These are phyloP conservation scores for Combretum micranthum DNA, from an alignment of 345 rosid species.

Conservation along the genomic window DNA sequence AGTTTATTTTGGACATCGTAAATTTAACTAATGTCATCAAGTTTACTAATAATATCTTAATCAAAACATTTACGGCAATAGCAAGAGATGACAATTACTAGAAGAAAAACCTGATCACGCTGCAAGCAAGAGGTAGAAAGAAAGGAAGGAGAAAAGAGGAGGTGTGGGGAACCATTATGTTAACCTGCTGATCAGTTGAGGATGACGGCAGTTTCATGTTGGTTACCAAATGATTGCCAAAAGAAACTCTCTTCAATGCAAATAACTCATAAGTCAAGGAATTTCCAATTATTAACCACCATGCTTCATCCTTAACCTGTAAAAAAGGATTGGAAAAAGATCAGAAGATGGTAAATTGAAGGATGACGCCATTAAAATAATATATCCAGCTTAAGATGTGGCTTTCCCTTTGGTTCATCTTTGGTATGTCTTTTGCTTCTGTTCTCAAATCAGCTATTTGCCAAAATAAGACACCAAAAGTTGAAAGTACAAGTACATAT, in stretches of 20 bases:
- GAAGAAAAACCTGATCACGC: background rate
- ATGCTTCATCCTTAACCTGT: conserved; percentile 92
- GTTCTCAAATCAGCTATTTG: too few relatives aligned
- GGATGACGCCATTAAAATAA: too few relatives aligned
- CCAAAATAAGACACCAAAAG: too few relatives aligned
- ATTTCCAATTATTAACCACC: conserved; percentile 94
- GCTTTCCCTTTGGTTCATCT: too few relatives aligned
- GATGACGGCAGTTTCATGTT: conserved; percentile 69
- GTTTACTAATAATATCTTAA: too few relatives aligned
- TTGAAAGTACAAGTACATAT: too few relatives aligned
- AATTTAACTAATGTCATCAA: too few relatives aligned
- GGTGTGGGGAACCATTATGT: background rate
- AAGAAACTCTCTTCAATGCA: conserved; percentile 88
- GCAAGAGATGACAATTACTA: background rate
- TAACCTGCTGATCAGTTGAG: conserved; percentile 49
- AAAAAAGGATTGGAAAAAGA: conserved; percentile 8
- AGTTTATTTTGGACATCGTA: too few relatives aligned
- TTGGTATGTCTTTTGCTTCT: too few relatives aligned
- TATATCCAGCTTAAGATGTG: too few relatives aligned
- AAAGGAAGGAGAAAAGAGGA: background rate
- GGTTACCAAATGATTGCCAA: conserved; percentile 55
- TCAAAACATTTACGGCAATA: too few relatives aligned
- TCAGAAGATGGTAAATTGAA: background rate
- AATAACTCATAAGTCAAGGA: conserved; percentile 53
- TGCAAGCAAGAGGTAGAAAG: conserved; percentile 1